Base-by-base conservation (phyloP, 2,329 filamentous ascomycete species). In the Cladosporium oxysporum region DNA sequence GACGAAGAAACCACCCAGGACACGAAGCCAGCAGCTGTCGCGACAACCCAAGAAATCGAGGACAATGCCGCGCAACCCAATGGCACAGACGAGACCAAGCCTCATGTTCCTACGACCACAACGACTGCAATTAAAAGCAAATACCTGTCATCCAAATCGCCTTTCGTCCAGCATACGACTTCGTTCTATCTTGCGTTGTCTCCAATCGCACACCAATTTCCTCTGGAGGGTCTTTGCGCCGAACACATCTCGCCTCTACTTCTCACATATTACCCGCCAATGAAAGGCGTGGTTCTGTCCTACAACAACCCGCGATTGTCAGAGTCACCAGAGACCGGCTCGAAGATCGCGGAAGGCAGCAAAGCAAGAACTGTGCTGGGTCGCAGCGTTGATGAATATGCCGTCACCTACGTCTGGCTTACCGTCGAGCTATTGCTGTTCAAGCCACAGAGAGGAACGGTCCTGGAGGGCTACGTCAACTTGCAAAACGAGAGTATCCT, bases 401-500 rank as follows among this genome's bases (percentile, higher is more conserved):
- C 91, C 8, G 91, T 92, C 28, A 90, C 89, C 26, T 97, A 91
- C 75, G 87, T 91, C 58, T 98, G 94, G 89, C 86, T 96, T 26
- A 97, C 92, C 0, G 92, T 90, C 1, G 92, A 96, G 26, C 90
- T 97, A 68, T 83, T 96, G 53, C 81, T 98, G 21, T 96, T 97
- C 76, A 86, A 90, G 35, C 94, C 95, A 0, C 83, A 84, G 62
- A 86, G 87, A 55, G 91, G 91, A 41, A 87, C 88, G 10, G 88
- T 85, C 78, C 85, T 98, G 75, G 89, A 93, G 70, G 95, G 92
- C 12, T 89, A 85, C 71, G 86, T 97, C 65, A 95, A 94, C 73
- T 83, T 97, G 33, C 92, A 96, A 76, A 94, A 90, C 58, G 91
- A 95, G 71, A 92, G 92, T 7, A 92, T 97, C 75, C 84, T 99